A percentile compares a stretch with the other conserved stretches of the same genome.
Evolutionary conservation across 2,329 filamentous ascomycete species (phyloP).

Genomic region (Beauveria medogensis): DNA sequence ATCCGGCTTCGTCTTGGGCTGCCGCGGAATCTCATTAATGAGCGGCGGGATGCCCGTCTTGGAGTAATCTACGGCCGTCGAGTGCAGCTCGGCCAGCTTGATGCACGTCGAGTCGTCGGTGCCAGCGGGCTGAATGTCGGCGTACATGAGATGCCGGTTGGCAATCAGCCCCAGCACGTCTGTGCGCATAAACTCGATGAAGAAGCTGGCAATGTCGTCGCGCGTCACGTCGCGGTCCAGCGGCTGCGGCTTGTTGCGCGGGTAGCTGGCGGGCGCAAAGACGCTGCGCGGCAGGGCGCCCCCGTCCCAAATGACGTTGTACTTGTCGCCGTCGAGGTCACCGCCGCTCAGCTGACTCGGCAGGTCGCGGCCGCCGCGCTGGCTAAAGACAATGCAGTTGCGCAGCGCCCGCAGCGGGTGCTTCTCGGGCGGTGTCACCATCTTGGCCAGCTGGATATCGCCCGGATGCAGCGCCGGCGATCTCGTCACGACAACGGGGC

Average conservation of each 20-base stretch:
- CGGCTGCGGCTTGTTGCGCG: conserved; percentile 44
- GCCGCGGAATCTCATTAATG: conserved; percentile 32
- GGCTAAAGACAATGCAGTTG: conserved; percentile 76
- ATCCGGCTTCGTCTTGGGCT: conserved; percentile 39
- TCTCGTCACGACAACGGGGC: conserved; percentile 59
- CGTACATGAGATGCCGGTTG: conserved; percentile 53
- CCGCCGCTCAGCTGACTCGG: conserved; percentile 74
- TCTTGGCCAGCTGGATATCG: conserved; percentile 61
- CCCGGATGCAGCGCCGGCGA: conserved; percentile 76
- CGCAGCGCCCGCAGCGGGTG: conserved; percentile 54
- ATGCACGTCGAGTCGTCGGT: conserved; percentile 44
- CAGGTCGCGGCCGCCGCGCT: conserved; percentile 61
- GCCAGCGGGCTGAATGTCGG: conserved; percentile 47
- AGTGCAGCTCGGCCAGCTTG: conserved; percentile 55
- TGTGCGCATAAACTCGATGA: conserved; percentile 66
- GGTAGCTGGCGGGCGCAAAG: conserved; percentile 62
- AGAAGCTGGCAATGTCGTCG: conserved; percentile 70
- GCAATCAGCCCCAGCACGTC: conserved; percentile 61
- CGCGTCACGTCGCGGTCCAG: conserved; percentile 52
- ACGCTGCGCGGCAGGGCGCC: conserved; percentile 33
- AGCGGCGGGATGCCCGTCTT: conserved; percentile 61
- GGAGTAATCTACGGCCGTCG: conserved; percentile 66
- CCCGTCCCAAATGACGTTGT: conserved; percentile 68
- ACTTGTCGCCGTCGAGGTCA: conserved; percentile 77
- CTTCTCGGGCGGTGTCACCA: conserved; percentile 48